Percentiles rank a stretch among this genome's conserved stretches.
phyloP scores from a whole-genome alignment of 2,329 filamentous ascomycete species.

The Ceratocystis destructans region DNA sequence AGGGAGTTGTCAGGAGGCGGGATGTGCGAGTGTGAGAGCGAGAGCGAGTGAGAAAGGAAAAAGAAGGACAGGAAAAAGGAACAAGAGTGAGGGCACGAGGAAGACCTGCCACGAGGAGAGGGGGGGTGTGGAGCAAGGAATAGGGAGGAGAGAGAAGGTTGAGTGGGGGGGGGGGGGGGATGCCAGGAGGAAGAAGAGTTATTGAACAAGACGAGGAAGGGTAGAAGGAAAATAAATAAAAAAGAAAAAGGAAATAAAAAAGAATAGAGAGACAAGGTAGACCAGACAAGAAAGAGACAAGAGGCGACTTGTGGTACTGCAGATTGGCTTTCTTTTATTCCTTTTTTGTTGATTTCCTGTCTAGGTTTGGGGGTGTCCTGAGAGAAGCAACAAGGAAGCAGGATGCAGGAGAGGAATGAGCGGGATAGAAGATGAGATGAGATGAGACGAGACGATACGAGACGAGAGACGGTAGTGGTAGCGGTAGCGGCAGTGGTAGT shows the following conservation, averaged over 20 bases:
- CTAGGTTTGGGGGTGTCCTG: background rate
- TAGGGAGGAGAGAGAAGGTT: background rate
- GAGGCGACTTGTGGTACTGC: conserved; percentile 4
- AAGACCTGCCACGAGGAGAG: background rate
- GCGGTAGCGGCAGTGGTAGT: background rate
- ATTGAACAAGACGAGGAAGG: background rate
- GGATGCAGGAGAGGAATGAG: background rate
- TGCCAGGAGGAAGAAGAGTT: background rate
- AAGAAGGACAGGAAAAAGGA: conserved; percentile 4
- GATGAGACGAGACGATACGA: background rate
- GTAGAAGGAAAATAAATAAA: conserved; percentile 10
- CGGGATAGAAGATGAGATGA: conserved; percentile 8
- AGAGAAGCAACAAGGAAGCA: background rate
- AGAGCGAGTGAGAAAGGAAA: background rate
- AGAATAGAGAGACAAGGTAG: background rate
- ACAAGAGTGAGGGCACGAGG: background rate
- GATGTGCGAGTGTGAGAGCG: background rate
- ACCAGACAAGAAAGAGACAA: background rate
- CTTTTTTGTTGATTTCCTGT: background rate
- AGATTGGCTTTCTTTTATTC: background rate
- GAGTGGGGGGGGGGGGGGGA: background rate
- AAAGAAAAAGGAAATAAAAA: conserved; percentile 6
- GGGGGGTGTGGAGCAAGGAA: background rate
- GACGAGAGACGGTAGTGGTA: background rate
- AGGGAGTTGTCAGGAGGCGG: background rate